Percentiles rank a stretch among this genome's conserved stretches.
Evolutionary conservation across 2,329 filamentous ascomycete genomes (phyloP).

Genomic region (Lasiodiplodia gonubiensis): DNA sequence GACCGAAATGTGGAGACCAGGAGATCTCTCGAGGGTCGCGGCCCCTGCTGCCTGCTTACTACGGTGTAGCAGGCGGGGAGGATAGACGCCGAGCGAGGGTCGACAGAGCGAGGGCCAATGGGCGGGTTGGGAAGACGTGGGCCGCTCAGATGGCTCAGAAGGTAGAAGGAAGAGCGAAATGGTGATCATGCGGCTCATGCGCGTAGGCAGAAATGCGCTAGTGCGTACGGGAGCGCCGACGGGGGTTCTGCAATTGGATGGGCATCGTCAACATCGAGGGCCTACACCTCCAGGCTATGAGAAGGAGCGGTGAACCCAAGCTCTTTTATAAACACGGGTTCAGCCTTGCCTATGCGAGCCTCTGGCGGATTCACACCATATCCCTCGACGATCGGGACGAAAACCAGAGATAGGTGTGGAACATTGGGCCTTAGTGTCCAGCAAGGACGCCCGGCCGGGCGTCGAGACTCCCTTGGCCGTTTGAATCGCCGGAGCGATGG

Average conservation of each 20-base stretch:
- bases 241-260: conserved; percentile 1
- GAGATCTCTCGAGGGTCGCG: neutral
- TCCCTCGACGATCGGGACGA: neutral
- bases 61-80: neutral
- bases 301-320: neutral
- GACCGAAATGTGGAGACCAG: neutral
- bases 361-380: neutral
- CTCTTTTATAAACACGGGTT: neutral
- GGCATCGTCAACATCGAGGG: neutral
- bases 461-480: neutral
- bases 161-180: neutral
- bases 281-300: neutral
- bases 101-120: neutral
- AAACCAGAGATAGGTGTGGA: neutral
- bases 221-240: conserved; percentile 1
- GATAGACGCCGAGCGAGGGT: neutral
- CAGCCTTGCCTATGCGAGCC: neutral
- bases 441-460: neutral
- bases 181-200: conserved; percentile 5
- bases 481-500: neutral
- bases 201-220: conserved; percentile 21
- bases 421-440: neutral
- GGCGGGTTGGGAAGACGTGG: neutral
- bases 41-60: conserved; percentile 3
- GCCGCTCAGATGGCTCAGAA: neutral